A percentile compares a stretch with the other conserved stretches of the same genome.
phyloP scores from a whole-genome alignment of 116 monocot genomes.

The Iris pallida region DNA sequence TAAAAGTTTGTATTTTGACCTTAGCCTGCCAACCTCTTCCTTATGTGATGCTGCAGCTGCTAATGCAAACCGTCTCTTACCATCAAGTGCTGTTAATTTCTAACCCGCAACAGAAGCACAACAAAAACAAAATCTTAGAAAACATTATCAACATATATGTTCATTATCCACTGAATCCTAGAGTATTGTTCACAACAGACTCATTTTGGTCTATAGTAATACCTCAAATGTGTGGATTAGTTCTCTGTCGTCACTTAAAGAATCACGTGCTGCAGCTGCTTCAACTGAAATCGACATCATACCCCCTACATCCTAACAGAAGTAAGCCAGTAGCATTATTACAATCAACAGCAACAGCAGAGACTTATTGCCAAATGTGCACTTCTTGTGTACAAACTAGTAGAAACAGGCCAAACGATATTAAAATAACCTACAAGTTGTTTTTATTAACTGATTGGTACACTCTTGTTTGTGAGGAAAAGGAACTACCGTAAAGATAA shows the following conservation, averaged over 20 bases:
- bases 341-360: background rate
- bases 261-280: conserved; percentile 95
- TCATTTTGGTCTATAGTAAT: conserved; percentile 1
- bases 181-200: background rate
- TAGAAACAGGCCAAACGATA: too few species aligned
- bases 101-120: conserved; percentile 28
- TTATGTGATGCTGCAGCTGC: conserved; percentile 89
- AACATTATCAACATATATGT: background rate
- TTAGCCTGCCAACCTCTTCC: conserved; percentile 94
- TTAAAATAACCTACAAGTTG: too few species aligned
- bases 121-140: background rate
- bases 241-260: conserved; percentile 80
- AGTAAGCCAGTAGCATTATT: conserved; percentile 8
- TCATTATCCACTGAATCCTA: background rate
- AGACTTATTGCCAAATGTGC: too few species aligned
- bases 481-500: too few species aligned
- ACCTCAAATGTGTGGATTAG: conserved; percentile 96
- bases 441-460: too few species aligned
- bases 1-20: conserved; percentile 34
- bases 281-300: conserved; percentile 99
- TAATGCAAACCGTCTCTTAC: conserved; percentile 92
- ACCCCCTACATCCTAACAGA: conserved; percentile 81
- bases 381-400: too few species aligned
- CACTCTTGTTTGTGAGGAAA: too few species aligned
- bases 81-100: conserved; percentile 93